phyloP scores from a whole-genome alignment of 2,329 filamentous ascomycete species.

The Penicillium sp. region DNA sequence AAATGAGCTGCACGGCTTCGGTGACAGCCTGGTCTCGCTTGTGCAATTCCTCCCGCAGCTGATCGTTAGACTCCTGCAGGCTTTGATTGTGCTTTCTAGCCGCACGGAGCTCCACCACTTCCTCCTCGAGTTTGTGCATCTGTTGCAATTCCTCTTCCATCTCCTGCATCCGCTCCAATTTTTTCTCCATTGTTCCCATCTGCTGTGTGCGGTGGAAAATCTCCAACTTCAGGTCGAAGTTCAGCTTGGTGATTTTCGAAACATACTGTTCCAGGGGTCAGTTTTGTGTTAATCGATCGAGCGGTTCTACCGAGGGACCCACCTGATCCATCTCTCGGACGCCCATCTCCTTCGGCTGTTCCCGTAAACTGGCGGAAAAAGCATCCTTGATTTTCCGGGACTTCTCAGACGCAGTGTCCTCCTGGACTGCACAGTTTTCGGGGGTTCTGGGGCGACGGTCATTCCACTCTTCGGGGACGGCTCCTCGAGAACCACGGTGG shows the following conservation, averaged over 20 bases:
- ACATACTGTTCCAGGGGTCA: constrained; percentile 42
- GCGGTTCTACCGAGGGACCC: constrained; percentile 13
- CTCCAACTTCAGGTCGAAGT: constrained; percentile 50
- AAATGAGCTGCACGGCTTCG: constrained; percentile 50
- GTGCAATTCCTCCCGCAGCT: constrained; percentile 42
- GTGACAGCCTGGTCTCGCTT: constrained; percentile 47
- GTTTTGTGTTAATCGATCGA: not conserved
- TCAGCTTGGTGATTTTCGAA: constrained; percentile 49
- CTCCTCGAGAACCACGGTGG: constrained; percentile 36
- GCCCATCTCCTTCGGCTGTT: constrained; percentile 45
- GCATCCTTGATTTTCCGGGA: constrained; percentile 36
- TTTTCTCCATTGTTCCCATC: constrained; percentile 40
- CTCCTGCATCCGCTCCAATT: constrained; percentile 41
- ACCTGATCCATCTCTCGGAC: constrained; percentile 50
- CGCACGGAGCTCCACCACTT: constrained; percentile 42
- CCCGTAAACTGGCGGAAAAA: constrained; percentile 34
- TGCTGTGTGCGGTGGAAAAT: constrained; percentile 47
- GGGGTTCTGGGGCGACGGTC: constrained; percentile 31
- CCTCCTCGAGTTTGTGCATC: constrained; percentile 42
- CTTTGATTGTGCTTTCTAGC: constrained; percentile 41
- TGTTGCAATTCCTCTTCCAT: constrained; percentile 41
- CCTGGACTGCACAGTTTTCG: constrained; percentile 32
- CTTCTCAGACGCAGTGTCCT: constrained; percentile 41
- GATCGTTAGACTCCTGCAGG: constrained; percentile 43
- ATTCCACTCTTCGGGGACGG: constrained; percentile 28